Conservation (phyloP, 352 stramenopile genomes). For the Phytophthora fragariae region DNA sequence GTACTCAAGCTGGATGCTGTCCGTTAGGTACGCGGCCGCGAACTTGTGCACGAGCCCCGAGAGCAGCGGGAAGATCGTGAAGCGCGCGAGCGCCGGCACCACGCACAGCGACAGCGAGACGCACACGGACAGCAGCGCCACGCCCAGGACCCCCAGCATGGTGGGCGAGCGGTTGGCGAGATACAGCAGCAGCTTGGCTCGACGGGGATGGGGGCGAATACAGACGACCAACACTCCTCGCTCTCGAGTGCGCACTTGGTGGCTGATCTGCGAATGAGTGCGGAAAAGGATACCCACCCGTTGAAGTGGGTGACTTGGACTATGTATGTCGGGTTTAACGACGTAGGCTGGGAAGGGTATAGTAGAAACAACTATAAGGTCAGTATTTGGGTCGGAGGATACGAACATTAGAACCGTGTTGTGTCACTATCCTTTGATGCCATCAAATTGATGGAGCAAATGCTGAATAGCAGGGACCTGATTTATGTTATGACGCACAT, state of each 20-base stretch:
- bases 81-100: slow-evolving; percentile 59
- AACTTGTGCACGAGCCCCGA: slow-evolving; percentile 65
- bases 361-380: background rate
- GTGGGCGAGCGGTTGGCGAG: slow-evolving; percentile 41
- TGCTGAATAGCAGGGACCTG: slow-evolving; percentile 4
- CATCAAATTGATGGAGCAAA: no score
- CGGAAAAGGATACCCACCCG: background rate
- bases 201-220: background rate
- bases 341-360: background rate
- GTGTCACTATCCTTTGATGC: no score
- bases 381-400: background rate
- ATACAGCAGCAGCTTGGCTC: slow-evolving; percentile 42
- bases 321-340: background rate
- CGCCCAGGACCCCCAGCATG: slow-evolving; percentile 53
- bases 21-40: slow-evolving; percentile 56
- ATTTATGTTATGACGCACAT: slow-evolving; percentile 22
- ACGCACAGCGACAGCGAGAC: slow-evolving; percentile 73
- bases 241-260: slow-evolving; percentile 4
- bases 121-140: slow-evolving; percentile 61
- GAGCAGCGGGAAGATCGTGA: slow-evolving; percentile 68
- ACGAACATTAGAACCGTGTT: no score
- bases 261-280: slow-evolving; percentile 28
- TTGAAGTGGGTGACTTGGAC: background rate
- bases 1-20: slow-evolving; percentile 62
- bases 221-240: slow-evolving; percentile 32